Evolutionary conservation across 2,329 filamentous ascomycete species (phyloP).

Genomic region (Ploettnerulaceae sp.): DNA sequence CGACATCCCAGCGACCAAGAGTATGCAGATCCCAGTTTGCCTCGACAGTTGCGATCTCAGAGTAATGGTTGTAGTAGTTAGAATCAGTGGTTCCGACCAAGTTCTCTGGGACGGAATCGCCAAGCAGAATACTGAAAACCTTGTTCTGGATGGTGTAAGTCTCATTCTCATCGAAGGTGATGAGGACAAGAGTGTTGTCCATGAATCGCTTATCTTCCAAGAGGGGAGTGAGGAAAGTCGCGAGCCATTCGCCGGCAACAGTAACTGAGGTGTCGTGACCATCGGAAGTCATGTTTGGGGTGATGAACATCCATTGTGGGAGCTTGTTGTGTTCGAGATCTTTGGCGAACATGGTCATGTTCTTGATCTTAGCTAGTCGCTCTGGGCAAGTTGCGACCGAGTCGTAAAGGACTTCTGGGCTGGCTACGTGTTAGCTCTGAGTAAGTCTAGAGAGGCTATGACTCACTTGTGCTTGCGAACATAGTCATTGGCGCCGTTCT

Average conservation of each 20-base stretch:
- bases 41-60: slow-evolving; percentile 58
- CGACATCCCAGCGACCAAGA: slow-evolving; percentile 67
- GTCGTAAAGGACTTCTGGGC: slow-evolving; percentile 58
- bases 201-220: slow-evolving; percentile 66
- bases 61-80: slow-evolving; percentile 71
- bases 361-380: slow-evolving; percentile 67
- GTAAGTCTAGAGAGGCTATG: background rate
- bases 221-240: slow-evolving; percentile 64
- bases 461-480: slow-evolving; percentile 74
- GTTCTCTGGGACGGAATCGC: slow-evolving; percentile 63
- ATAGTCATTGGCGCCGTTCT: slow-evolving; percentile 66
- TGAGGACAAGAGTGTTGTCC: slow-evolving; percentile 67
- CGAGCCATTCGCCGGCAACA: slow-evolving; percentile 63
- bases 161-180: slow-evolving; percentile 78
- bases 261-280: slow-evolving; percentile 71
- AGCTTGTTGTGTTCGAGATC: slow-evolving; percentile 60
- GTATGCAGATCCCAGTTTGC: slow-evolving; percentile 66
- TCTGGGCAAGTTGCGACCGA: slow-evolving; percentile 53
- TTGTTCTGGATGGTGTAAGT: slow-evolving; percentile 63
- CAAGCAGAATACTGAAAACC: slow-evolving; percentile 66
- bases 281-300: slow-evolving; percentile 71
- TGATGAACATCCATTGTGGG: slow-evolving; percentile 53
- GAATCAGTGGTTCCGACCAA: slow-evolving; percentile 63
- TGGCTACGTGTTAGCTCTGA: slow-evolving; percentile 5
- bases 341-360: slow-evolving; percentile 61